These are phyloP conservation scores for Beauveria scarabaeidicola DNA, from an alignment of 2,329 filamentous ascomycete species.

Conservation along the genomic window DNA sequence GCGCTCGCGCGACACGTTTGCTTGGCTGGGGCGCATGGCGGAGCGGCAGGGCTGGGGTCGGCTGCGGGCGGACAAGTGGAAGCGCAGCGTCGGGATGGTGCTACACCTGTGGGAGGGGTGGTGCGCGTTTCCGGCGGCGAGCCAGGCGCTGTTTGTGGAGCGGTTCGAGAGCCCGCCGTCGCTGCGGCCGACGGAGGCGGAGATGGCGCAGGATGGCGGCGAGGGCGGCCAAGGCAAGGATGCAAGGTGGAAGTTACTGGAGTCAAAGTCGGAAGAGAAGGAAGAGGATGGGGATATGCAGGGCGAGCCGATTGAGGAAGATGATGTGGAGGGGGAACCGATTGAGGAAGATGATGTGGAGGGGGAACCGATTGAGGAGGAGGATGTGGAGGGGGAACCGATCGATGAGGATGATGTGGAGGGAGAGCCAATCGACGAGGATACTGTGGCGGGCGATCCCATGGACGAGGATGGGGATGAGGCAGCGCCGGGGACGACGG, in stretches of 20 bases:
- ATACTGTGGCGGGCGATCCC: conserved; percentile 32
- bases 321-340: conserved; percentile 35
- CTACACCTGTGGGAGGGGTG: conserved; percentile 64
- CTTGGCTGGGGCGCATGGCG: conserved; percentile 64
- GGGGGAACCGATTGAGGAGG: conserved; percentile 35
- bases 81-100: conserved; percentile 61
- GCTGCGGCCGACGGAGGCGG: conserved; percentile 17
- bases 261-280: conserved; percentile 22
- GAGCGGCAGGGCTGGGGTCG: conserved; percentile 70
- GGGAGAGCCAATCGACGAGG: conserved; percentile 33
- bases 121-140: conserved; percentile 65
- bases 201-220: conserved; percentile 21
- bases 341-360: conserved; percentile 42
- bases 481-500: conserved; percentile 19
- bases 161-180: conserved; percentile 64
- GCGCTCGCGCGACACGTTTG: conserved; percentile 60
- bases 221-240: conserved; percentile 23
- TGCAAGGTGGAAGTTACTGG: conserved; percentile 44
- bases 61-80: conserved; percentile 76
- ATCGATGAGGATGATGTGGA: conserved; percentile 38
- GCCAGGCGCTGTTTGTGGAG: conserved; percentile 60
- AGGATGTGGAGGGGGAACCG: conserved; percentile 31
- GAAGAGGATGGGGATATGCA: conserved; percentile 41
- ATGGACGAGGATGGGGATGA: conserved; percentile 32
- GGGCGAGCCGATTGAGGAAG: conserved; percentile 37